A percentile compares a stretch with the other conserved stretches of the same genome.
Evolutionary conservation across 1,284 basidiomycete species (phyloP).

Genomic region (Mycocalia duriaeana): DNA sequence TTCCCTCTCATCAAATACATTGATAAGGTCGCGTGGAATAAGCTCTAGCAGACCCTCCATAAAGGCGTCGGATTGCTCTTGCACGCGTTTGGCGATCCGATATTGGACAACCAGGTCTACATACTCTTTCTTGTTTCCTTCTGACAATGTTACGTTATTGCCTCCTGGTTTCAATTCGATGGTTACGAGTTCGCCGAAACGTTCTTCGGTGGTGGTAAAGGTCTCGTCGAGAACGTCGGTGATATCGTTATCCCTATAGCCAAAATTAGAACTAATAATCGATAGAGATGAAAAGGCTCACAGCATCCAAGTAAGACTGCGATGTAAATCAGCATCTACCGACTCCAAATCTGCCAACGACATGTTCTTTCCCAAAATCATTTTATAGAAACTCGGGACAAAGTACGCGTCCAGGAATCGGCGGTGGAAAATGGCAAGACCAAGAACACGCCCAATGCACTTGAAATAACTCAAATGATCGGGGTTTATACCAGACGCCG

Average conservation of each 20-base stretch:
- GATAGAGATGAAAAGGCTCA: conserved; percentile 35
- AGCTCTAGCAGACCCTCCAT: conserved; percentile 94
- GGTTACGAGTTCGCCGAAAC: conserved; percentile 94
- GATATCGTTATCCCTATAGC: conserved; percentile 82
- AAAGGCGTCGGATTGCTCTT: conserved; percentile 95
- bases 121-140: conserved; percentile 99
- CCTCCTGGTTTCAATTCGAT: conserved; percentile 91
- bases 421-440: conserved; percentile 96
- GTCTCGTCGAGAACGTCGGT: conserved; percentile 93
- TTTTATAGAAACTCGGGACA: conserved; percentile 98
- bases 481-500: conserved; percentile 95
- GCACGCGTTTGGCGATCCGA: conserved; percentile 89
- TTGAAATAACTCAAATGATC: conserved; percentile 99
- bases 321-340: conserved; percentile 86
- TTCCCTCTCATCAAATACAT: conserved; percentile 97
- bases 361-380: conserved; percentile 89
- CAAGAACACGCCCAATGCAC: conserved; percentile 93
- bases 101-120: conserved; percentile 93
- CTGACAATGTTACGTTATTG: conserved; percentile 81
- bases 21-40: conserved; percentile 91
- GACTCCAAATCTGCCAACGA: conserved; percentile 84
- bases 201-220: conserved; percentile 93
- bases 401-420: conserved; percentile 99
- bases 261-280: conserved; percentile 2
- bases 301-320: conserved; percentile 97